Conservation (phyloP, 2,329 filamentous ascomycete species). For the Diplocarpon mali region DNA sequence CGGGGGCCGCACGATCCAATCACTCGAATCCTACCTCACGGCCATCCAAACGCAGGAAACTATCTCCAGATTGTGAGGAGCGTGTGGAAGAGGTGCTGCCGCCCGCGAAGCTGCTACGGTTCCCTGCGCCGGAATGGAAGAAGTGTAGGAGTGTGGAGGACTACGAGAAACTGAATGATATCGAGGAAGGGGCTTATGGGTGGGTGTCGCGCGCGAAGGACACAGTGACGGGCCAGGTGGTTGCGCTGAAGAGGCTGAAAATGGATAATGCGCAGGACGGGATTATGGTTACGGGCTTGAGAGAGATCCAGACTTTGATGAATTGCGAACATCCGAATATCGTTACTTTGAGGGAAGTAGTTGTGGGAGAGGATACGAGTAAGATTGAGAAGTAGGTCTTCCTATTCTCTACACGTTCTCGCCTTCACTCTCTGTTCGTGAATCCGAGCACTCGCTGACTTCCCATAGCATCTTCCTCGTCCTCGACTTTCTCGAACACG, state of each 20-base stretch:
- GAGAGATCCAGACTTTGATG: slow-evolving; percentile 86
- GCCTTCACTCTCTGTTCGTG: background rate
- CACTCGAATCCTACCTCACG: slow-evolving; percentile 33
- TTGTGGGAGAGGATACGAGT: slow-evolving; percentile 54
- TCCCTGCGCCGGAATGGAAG: slow-evolving; percentile 57
- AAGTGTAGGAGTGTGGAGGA: slow-evolving; percentile 68
- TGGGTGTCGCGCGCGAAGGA: slow-evolving; percentile 82
- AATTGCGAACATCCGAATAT: slow-evolving; percentile 75
- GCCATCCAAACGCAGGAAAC: slow-evolving; percentile 51
- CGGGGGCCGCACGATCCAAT: slow-evolving; percentile 22
- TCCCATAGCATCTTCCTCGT: slow-evolving; percentile 70
- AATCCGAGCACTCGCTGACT: background rate
- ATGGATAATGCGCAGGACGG: slow-evolving; percentile 64
- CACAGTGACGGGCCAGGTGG: slow-evolving; percentile 61
- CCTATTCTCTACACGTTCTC: background rate
- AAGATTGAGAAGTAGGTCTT: slow-evolving; percentile 41
- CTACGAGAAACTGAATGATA: slow-evolving; percentile 89
- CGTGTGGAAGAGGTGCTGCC: slow-evolving; percentile 25
- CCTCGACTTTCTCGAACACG: slow-evolving; percentile 96
- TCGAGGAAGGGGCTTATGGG: slow-evolving; percentile 95
- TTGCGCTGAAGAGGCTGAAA: slow-evolving; percentile 91
- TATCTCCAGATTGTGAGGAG: slow-evolving; percentile 27
- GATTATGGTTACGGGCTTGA: slow-evolving; percentile 79
- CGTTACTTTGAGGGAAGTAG: slow-evolving; percentile 71
- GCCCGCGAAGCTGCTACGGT: slow-evolving; percentile 55